phyloP scores from a whole-genome alignment of 106 monocot species.

The Narthecium ossifragum region DNA sequence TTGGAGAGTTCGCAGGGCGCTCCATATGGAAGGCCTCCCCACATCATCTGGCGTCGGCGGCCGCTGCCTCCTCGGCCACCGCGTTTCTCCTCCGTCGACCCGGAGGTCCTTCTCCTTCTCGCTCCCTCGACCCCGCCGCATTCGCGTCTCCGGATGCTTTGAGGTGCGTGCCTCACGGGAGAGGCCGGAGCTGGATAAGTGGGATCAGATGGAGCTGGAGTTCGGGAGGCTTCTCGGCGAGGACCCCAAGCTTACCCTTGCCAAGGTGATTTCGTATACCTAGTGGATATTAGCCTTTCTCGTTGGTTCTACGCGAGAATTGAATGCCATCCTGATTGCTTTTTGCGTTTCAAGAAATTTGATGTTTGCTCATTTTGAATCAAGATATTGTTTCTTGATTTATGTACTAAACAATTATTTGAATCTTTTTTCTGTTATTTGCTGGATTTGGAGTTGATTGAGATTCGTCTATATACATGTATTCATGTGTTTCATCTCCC shows the following conservation, averaged over 20 bases:
- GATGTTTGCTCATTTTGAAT: no score
- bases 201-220: conserved; percentile 93
- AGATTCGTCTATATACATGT: neutral
- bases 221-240: conserved; percentile 84
- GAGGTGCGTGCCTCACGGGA: no score
- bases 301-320: no score
- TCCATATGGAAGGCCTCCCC: conserved; percentile 32
- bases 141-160: conserved; percentile 13
- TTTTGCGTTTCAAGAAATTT: no score
- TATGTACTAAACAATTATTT: no score
- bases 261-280: no score
- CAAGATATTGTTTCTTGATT: no score
- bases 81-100: neutral
- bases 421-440: no score
- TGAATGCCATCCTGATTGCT: no score
- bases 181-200: conserved; percentile 54
- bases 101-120: conserved; percentile 6
- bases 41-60: conserved; percentile 13
- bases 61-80: conserved; percentile 3
- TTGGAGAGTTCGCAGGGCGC: no score
- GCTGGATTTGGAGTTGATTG: neutral
- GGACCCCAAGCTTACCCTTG: conserved; percentile 84
- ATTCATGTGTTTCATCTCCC: neutral
- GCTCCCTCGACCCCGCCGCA: conserved; percentile 9
- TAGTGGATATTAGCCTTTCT: no score